These are phyloP conservation scores for Fusarium subtropicale DNA, from an alignment of 2,329 filamentous ascomycete species.

Conservation along the genomic window DNA sequence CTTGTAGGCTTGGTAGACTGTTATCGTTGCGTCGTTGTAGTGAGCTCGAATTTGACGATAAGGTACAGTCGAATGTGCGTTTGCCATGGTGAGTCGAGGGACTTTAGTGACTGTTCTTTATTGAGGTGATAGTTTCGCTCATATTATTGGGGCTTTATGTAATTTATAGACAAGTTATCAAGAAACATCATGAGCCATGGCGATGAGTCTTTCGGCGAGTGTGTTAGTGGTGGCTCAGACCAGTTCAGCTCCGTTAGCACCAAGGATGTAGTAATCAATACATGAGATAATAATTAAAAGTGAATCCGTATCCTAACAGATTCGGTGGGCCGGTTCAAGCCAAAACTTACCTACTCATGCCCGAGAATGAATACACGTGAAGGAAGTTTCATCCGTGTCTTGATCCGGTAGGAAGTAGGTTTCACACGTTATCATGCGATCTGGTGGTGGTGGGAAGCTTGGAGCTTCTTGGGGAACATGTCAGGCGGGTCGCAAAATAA, in stretches of 20 bases:
- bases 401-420: background rate
- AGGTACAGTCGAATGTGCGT: constrained; percentile 39
- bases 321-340: background rate
- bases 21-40: constrained; percentile 64
- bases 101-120: background rate
- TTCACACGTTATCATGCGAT: background rate
- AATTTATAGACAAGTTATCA: background rate
- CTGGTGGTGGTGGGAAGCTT: constrained; percentile 3
- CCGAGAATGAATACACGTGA: background rate
- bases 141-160: background rate
- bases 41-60: constrained; percentile 65
- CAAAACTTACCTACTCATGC: no score
- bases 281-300: background rate
- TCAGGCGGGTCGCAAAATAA: no score
- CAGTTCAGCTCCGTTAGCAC: background rate
- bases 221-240: constrained; percentile 19
- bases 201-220: constrained; percentile 37
- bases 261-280: background rate
- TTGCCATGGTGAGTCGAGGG: constrained; percentile 29
- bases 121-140: background rate
- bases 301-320: background rate
- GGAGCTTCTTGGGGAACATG: background rate
- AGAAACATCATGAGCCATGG: background rate
- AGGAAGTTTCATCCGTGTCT: background rate
- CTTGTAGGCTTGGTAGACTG: constrained; percentile 72